Evolutionary conservation across 23 red algal genomes (phyloP), one percentile per base, ranked within the genome.

Genomic region (Gracilaria domingensis): DNA sequence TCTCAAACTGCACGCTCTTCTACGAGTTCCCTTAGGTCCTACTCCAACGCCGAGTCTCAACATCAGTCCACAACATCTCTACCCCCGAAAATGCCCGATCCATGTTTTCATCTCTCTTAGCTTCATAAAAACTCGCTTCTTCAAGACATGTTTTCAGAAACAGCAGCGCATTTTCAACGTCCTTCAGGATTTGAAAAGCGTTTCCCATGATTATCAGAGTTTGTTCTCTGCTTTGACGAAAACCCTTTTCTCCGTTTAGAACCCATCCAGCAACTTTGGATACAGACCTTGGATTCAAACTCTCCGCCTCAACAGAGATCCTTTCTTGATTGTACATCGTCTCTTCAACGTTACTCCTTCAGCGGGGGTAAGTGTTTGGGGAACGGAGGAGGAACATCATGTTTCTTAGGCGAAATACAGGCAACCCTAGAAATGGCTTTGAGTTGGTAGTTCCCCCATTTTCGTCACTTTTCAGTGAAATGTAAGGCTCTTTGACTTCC

Each of bases 21-120:
- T 21, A 11, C 67, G 9, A 44, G 0, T 32, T 14, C 30, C 20
- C 64, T 69, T 69, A 30, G 18, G 72, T 26, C 39, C 30, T 20
- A 11, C 16, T 26, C 12, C 12, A 13, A 30, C 50, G 72, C 0
- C 72, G 72, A 77, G 38, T 50, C 14, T 77, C 72, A 49, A 77
- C 42, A 50, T 77, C 39, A 16, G 13, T 39, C 87, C 87, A 90
- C 28, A 81, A 59, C 25, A 90, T 5, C 2, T 90, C 37, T 8
- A 90, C 87, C 29, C 56, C 61, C 5, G 87, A 45, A 60, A 90
- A 75, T 23, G 75, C 87, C 12, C 87, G 25, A 67, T 81, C 74
- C 36, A 90, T 8, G 39, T 80, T 42, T 4, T 76, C 74, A 70
- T 81, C 87, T 45, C 37, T 66, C 57, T 38, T 69, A 21, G 42